Percentiles rank a stretch among this genome's conserved stretches.
Conservation (phyloP, 2,329 filamentous ascomycete species). For the Sarocladiaceae sp. region DNA sequence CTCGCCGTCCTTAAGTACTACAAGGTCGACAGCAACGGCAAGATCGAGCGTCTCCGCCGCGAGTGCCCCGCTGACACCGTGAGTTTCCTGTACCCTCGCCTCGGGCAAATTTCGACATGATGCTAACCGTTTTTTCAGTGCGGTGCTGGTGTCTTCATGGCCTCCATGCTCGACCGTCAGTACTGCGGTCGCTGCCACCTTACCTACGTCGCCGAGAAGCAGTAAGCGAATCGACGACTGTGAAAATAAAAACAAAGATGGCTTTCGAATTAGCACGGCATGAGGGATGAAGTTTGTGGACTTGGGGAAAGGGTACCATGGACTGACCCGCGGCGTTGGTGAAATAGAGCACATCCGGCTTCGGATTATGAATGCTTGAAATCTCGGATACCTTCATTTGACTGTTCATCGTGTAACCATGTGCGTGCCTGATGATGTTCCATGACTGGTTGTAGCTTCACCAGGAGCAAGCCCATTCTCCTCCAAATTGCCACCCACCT, state of each 20-base stretch:
- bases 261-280: slow-evolving; percentile 11
- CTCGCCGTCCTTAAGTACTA: slow-evolving; percentile 99
- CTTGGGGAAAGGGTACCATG: slow-evolving; percentile 21
- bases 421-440: no score
- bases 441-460: no score
- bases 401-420: neutral
- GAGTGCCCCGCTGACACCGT: slow-evolving; percentile 93
- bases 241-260: slow-evolving; percentile 18
- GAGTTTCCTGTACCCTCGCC: slow-evolving; percentile 38
- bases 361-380: slow-evolving; percentile 34
- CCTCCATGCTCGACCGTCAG: slow-evolving; percentile 99
- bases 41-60: slow-evolving; percentile 98
- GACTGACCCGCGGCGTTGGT: slow-evolving; percentile 32
- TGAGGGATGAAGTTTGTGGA: slow-evolving; percentile 10
- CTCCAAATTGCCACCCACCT: no score
- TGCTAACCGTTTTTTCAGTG: slow-evolving; percentile 55
- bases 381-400: slow-evolving; percentile 21
- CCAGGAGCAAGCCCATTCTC: no score
- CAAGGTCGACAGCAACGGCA: slow-evolving; percentile 99
- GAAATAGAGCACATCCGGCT: slow-evolving; percentile 35
- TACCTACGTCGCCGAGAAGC: slow-evolving; percentile 68
- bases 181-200: slow-evolving; percentile 78
- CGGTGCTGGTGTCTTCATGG: slow-evolving; percentile 99
- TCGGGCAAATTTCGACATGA: neutral
- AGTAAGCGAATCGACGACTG: slow-evolving; percentile 30